Evolutionary conservation across 2,329 filamentous ascomycete genomes (phyloP).

Genomic region (Rutstroemia sp.): DNA sequence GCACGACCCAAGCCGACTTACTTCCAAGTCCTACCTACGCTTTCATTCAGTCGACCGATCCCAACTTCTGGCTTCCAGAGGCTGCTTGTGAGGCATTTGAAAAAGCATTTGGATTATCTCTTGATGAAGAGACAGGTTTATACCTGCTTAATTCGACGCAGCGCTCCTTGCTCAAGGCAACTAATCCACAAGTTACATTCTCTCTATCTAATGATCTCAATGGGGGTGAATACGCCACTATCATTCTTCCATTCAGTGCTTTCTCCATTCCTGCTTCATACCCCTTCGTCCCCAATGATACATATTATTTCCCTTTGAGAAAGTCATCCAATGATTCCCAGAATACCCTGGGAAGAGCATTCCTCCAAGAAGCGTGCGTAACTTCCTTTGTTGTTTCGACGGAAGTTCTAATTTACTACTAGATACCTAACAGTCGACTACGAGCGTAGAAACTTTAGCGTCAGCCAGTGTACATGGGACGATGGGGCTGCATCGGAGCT

Average conservation of each 20-base stretch:
- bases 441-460: constrained; percentile 23
- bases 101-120: constrained; percentile 52
- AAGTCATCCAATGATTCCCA: constrained; percentile 29
- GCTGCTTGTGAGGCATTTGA: constrained; percentile 57
- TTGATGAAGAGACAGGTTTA: constrained; percentile 52
- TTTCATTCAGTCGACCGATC: constrained; percentile 53
- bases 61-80: constrained; percentile 54
- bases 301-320: constrained; percentile 37
- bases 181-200: constrained; percentile 27
- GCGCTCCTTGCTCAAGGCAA: constrained; percentile 18
- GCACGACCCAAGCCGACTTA: constrained; percentile 24
- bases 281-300: constrained; percentile 33
- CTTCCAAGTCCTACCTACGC: constrained; percentile 28
- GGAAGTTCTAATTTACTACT: background rate
- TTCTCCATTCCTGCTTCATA: constrained; percentile 20
- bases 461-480: constrained; percentile 22
- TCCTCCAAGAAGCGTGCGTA: constrained; percentile 33
- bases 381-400: background rate
- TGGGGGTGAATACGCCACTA: constrained; percentile 24
- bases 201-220: constrained; percentile 14
- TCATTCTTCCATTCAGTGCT: constrained; percentile 22
- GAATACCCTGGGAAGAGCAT: constrained; percentile 33
- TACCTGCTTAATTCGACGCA: constrained; percentile 51
- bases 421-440: constrained; percentile 27
- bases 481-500: constrained; percentile 13